Evolutionary conservation across 805 yeast genomes (phyloP), one percentile per base, ranked within the genome.

Genomic region (Saccharomycopsis fibuligera): DNA sequence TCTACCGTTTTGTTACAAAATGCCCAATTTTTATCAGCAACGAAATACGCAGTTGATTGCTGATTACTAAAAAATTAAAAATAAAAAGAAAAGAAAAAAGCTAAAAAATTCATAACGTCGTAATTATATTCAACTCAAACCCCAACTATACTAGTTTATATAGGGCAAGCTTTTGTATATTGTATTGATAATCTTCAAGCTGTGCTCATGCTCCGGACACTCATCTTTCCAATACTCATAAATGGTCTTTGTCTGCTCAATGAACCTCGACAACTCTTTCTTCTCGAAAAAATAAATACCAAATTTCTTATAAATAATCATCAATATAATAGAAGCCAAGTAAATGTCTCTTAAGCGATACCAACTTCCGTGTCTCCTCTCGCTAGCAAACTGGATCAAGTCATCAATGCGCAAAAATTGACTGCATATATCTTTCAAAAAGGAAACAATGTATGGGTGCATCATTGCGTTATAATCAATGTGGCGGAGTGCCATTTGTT

Each of bases 341-440:
- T 47, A 53, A 12, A 53, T 50, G 30, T 53, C 56, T 41, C 56
- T 43, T 14, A 53, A 23, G 27, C 56, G 48, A 23, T 35, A 47
- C 56, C 56, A 53, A 17, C 47, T 35, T 14, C 56, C 56, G 33
- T 53, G 56, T n/a, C 54, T 35, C 37, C 56, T 42, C 27, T 53
- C 54, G 19, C 51, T 53, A 5, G 51, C 48, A 41, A 53, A 53
- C 19, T 45, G 50, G 14, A 42, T 46, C 24, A 45, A 35, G 36
- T 53, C 56, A 10, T 54, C 29, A 27, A 33, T 27, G 22, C 44
- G 35, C 16, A 53, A 38, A 21, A 38, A 53, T 25, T 44, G 43
- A 10, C 50, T 51, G 22, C 54, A 53, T 8, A 50, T 31, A 23
- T 50, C 54, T 27, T 44, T 46, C 19, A 53, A 37, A 22, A 50